Percentiles rank a stretch among this genome's conserved stretches.
Evolutionary conservation across 2,329 filamentous ascomycete genomes (phyloP).

Genomic region (Alternaria ventricosa): DNA sequence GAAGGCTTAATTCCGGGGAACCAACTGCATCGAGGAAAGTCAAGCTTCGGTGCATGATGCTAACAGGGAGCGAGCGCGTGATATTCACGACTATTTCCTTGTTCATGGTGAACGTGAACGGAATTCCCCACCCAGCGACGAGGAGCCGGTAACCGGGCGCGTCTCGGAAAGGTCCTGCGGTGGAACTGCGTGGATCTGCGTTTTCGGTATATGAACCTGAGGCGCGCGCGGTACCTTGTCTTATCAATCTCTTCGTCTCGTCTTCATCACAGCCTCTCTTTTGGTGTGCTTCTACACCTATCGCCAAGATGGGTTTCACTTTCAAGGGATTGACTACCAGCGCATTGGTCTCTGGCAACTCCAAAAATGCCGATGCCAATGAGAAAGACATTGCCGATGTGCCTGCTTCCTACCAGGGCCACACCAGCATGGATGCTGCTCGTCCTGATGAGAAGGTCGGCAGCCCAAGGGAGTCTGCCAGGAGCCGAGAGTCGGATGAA

Average conservation of each 20-base stretch:
- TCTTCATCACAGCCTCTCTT: slow-evolving; percentile 4
- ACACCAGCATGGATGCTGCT: slow-evolving; percentile 35
- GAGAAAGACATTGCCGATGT: slow-evolving; percentile 37
- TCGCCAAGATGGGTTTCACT: slow-evolving; percentile 37
- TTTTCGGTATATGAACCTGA: slow-evolving; percentile 28
- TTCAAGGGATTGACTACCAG: slow-evolving; percentile 41
- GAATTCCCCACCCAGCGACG: slow-evolving; percentile 15
- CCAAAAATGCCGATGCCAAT: slow-evolving; percentile 14
- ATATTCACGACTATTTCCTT: slow-evolving; percentile 12
- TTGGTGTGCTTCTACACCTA: slow-evolving; percentile 2
- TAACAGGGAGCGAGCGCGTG: slow-evolving; percentile 17
- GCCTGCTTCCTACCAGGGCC: slow-evolving; percentile 35
- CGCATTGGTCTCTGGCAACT: slow-evolving; percentile 31
- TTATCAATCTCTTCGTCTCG: slow-evolving; percentile 35
- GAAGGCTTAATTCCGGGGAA: slow-evolving; percentile 27
- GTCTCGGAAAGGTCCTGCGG: slow-evolving; percentile 9
- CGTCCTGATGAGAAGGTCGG: slow-evolving; percentile 38
- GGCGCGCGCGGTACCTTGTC: slow-evolving; percentile 23
- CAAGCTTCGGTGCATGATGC: slow-evolving; percentile 14
- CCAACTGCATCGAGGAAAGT: slow-evolving; percentile 14
- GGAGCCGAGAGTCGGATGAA: slow-evolving; percentile 30
- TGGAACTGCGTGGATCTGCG: slow-evolving; percentile 13
- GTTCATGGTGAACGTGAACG: slow-evolving; percentile 10
- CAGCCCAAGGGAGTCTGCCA: slow-evolving; percentile 19
- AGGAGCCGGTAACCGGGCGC: slow-evolving; percentile 19